Evolutionary conservation across 202 grass and related monocot species (phyloP), one percentile per base, ranked within the genome.

Genomic region (Carex sylvatica): DNA sequence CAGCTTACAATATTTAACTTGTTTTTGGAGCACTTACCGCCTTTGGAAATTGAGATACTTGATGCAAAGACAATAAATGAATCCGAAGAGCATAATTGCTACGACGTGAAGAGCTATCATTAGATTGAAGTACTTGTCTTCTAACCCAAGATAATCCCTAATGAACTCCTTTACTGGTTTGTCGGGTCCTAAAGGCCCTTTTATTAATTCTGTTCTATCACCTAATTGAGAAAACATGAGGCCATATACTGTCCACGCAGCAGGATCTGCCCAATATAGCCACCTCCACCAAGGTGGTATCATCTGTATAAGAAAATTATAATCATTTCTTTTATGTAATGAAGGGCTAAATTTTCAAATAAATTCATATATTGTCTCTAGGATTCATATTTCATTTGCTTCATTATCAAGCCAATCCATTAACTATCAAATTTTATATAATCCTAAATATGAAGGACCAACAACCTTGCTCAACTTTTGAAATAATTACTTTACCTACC

Each of bases 271-370:
- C 95, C 95, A 98, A 75, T 98, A 95, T 47, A 87, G 81, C 95
- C 95, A 98, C 72, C 91, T 89, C 95, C 95, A 98, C 95, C 95
- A 98, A 81, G 90, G 44, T 5, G 95, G 95, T 78, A 98, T 98
- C 89, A 98, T 68, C 95, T 98, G 90, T 92, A 93, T 8, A 36
- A 80, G 33, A 56, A 80, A 40, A 71, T 4, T 80, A 15, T 26
- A 4, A 6, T 55, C 49, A 55, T 23, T 19, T 72, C 38, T 2
- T 7, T 24, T 54, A 75, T 75, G 24, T 15, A 31, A 55, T 55
- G 33, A 18, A 75, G 72, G 4, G 3, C 20, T 6, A 2, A 53
- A 26, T 74, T 74, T 36, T 53, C 5, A 52, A 74, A 53, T 30
- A 74, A 74, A 54, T 30, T 74, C 46, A 53, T 12, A 66, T 16